Evolutionary conservation across 2,329 filamentous ascomycete genomes (phyloP).

Genomic region (Colletotrichum tropicicola): DNA sequence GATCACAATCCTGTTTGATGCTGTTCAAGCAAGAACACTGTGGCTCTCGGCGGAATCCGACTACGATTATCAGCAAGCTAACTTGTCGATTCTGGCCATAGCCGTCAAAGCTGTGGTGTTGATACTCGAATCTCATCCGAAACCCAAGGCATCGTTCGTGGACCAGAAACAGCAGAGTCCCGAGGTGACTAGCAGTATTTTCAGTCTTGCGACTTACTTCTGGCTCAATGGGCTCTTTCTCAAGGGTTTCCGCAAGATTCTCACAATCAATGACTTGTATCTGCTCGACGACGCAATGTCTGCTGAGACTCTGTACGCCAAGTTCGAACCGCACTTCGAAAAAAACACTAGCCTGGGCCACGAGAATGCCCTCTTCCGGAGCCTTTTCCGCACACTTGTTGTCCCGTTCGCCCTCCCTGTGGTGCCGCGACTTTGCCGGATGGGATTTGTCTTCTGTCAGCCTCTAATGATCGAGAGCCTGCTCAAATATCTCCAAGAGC

Average conservation of each 20-base stretch:
- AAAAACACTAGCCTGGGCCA: background rate
- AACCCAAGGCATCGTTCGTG: constrained; percentile 5
- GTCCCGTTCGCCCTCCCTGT: constrained; percentile 44
- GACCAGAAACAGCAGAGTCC: constrained; percentile 45
- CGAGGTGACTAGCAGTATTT: constrained; percentile 43
- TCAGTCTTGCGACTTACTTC: constrained; percentile 39
- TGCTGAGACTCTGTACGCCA: background rate
- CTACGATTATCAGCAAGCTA: background rate
- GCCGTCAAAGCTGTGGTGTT: constrained; percentile 33
- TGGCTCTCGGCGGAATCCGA: constrained; percentile 9
- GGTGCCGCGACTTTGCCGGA: constrained; percentile 39
- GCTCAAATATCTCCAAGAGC: constrained; percentile 38
- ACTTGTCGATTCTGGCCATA: constrained; percentile 30
- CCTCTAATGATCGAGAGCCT: constrained; percentile 47
- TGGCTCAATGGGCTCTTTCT: constrained; percentile 47
- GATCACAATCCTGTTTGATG: background rate
- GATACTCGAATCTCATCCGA: constrained; percentile 34
- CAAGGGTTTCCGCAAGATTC: constrained; percentile 39
- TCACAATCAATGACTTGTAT: constrained; percentile 40
- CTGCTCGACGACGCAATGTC: constrained; percentile 29
- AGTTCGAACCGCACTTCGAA: constrained; percentile 17
- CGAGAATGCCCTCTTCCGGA: constrained; percentile 39
- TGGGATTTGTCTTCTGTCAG: constrained; percentile 47
- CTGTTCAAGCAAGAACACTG: background rate
- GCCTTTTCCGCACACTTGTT: constrained; percentile 38